phyloP scores from a whole-genome alignment of 306 rosid species.

The Vachellia collinsii region DNA sequence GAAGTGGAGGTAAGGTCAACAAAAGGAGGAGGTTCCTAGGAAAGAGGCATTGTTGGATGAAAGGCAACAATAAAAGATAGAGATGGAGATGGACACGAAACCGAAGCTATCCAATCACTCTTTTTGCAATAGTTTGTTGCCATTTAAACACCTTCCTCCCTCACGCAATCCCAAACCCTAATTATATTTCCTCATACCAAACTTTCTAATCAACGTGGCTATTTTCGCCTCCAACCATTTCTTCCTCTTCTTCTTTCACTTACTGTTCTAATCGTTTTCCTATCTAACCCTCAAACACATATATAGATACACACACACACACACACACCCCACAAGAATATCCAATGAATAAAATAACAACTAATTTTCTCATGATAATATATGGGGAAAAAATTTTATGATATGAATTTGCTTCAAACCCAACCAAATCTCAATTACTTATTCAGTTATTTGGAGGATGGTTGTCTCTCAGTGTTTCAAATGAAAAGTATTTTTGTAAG shows the following conservation, averaged over 20 bases:
- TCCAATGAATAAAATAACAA: too few relatives aligned
- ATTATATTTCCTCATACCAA: neutral
- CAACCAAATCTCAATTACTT: too few relatives aligned
- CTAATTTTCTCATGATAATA: too few relatives aligned
- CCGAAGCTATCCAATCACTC: neutral
- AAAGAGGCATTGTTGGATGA: neutral
- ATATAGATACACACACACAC: too few relatives aligned
- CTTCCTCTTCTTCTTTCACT: neutral
- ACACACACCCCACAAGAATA: too few relatives aligned
- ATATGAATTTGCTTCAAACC: too few relatives aligned
- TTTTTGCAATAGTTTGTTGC: neutral
- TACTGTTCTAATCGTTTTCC: constrained; percentile 6
- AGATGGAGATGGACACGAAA: constrained; percentile 1
- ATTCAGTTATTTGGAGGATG: too few relatives aligned
- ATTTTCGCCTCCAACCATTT: constrained; percentile 35
- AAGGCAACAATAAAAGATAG: neutral
- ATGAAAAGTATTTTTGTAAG: too few relatives aligned
- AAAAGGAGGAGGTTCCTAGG: constrained; percentile 22
- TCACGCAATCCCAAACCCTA: neutral
- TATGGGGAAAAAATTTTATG: too few relatives aligned
- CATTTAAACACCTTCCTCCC: neutral
- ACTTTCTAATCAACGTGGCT: constrained; percentile 35
- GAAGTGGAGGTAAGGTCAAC: neutral
- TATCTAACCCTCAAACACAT: too few relatives aligned
- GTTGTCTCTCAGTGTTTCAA: too few relatives aligned